phyloP scores from a whole-genome alignment of 345 rosid species.

The Jatropha curcas region DNA sequence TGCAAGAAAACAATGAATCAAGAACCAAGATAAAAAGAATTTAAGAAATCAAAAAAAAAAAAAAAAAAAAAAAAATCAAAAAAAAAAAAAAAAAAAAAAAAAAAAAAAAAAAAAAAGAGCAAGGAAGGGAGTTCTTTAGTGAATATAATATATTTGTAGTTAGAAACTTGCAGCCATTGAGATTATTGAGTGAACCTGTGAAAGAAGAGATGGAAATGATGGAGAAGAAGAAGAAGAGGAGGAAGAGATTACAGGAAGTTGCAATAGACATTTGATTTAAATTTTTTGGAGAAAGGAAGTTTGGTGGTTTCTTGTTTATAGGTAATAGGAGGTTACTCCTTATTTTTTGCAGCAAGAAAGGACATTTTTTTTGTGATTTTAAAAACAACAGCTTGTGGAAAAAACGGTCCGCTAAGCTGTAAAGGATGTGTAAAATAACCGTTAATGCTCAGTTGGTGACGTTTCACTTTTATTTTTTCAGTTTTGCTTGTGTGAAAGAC shows the following conservation, averaged over 20 bases:
- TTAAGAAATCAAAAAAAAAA: too few relatives aligned
- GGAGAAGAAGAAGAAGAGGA: slow-evolving; percentile 3
- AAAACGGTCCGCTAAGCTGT: slow-evolving; percentile 12
- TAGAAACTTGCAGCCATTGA: not conserved
- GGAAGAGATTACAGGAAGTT: slow-evolving; percentile 2
- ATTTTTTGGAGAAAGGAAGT: not conserved
- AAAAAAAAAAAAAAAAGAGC: not conserved
- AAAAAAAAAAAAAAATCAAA: too few relatives aligned
- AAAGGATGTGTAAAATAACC: slow-evolving; percentile 5
- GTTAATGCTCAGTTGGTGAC: not conserved
- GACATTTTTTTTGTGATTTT: not conserved
- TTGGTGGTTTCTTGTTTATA: not conserved
- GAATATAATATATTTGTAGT: too few relatives aligned
- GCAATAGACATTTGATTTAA: slow-evolving; percentile 13
- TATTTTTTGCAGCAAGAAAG: slow-evolving; percentile 2
- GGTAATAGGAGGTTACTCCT: not conserved
- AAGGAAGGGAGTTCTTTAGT: not conserved
- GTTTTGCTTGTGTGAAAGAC: not conserved
- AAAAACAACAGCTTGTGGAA: slow-evolving; percentile 7
- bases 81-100: too few relatives aligned
- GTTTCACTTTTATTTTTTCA: not conserved
- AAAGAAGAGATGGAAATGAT: not conserved
- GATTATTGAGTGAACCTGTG: slow-evolving; percentile 13
- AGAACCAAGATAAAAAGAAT: too few relatives aligned
- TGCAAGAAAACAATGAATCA: too few relatives aligned